A percentile compares a stretch with the other conserved stretches of the same genome.
Evolutionary conservation across 1,284 basidiomycete genomes (phyloP).

Genomic region (Microbotryomycetes sp.): DNA sequence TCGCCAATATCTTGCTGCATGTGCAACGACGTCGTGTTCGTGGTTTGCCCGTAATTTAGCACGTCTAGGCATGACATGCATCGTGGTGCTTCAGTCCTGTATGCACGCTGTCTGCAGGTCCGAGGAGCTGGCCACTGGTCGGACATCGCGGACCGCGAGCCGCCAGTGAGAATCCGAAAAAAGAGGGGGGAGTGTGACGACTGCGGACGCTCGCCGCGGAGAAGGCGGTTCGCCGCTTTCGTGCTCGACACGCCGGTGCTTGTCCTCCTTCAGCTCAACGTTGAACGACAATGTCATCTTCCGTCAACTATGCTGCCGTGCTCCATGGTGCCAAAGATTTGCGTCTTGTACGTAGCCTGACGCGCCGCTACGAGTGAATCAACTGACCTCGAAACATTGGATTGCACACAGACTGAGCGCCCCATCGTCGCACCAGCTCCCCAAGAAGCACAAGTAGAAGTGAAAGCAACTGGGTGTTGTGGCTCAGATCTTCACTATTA

Average conservation of each 20-base stretch:
- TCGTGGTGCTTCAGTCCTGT: no score
- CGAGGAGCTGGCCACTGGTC: no score
- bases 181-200: no score
- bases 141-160: no score
- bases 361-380: no score
- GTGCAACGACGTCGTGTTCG: no score
- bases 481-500: conserved; percentile 83
- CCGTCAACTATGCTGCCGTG: conserved; percentile 37
- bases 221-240: neutral
- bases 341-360: conserved; percentile 43
- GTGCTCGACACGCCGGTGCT: neutral
- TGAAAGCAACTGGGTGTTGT: conserved; percentile 81
- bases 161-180: no score
- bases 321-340: conserved; percentile 48
- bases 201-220: neutral
- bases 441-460: conserved; percentile 63
- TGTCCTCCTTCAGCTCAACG: neutral
- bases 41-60: no score
- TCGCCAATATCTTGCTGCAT: no score
- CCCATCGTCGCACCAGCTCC: conserved; percentile 59
- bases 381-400: no score
- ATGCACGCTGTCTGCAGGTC: no score
- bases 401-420: conserved; percentile 54
- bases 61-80: no score
- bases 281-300: neutral